A percentile compares a stretch with the other conserved stretches of the same genome.
Conservation (phyloP, 306 rosid genomes). For the Mimosa bimucronata region DNA sequence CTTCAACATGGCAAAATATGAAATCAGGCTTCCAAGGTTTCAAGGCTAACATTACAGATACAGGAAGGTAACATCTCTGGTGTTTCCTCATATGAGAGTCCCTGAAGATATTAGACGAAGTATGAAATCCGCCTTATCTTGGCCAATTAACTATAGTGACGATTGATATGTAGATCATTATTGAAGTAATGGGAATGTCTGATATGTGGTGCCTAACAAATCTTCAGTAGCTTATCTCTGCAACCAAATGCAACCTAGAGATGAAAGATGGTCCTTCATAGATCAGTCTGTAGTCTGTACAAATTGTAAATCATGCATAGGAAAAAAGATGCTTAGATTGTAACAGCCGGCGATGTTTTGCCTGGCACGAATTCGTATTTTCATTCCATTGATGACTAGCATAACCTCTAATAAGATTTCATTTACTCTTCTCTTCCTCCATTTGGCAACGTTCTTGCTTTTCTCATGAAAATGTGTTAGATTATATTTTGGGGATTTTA, state of each 20-base stretch:
- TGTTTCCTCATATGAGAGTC: constrained; percentile 64
- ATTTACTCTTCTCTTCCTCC: background rate
- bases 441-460: background rate
- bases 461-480: background rate
- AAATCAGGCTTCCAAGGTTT: constrained; percentile 82
- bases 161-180: constrained; percentile 44
- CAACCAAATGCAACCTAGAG: background rate
- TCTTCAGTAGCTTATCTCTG: constrained; percentile 11
- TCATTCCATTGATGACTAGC: constrained; percentile 13
- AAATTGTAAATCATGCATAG: background rate
- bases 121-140: constrained; percentile 61
- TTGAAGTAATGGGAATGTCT: constrained; percentile 28
- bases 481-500: background rate
- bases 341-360: constrained; percentile 35
- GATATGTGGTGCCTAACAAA: constrained; percentile 28
- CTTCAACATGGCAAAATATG: constrained; percentile 78
- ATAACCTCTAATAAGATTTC: background rate
- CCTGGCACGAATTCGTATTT: constrained; percentile 10
- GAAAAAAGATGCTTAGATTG: constrained; percentile 24
- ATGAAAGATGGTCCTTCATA: background rate
- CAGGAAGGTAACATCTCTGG: constrained; percentile 58
- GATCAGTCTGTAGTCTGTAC: background rate
- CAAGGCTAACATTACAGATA: constrained; percentile 68
- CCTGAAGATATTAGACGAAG: constrained; percentile 83
- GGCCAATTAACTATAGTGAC: constrained; percentile 49